Evolutionary conservation across 768 basidiomycete genomes (phyloP), one percentile per base, ranked within the genome.

Genomic region (Boletus rubescentipes): DNA sequence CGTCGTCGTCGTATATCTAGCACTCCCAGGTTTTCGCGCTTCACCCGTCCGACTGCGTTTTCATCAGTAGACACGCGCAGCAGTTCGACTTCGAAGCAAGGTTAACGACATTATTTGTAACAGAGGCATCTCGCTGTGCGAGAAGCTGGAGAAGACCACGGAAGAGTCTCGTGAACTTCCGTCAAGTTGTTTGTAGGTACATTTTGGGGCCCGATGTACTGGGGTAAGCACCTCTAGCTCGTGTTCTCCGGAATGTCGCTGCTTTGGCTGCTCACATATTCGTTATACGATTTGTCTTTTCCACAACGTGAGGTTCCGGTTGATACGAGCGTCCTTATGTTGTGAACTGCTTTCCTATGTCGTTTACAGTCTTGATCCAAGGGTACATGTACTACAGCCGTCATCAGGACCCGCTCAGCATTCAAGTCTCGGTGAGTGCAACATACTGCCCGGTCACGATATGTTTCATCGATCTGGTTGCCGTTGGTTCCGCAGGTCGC

Each of bases 281-380:
- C 11, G 7, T 29, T 11, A 9, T 15, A 49, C 48, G 54, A 10
- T 55, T 50, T 31, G 54, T 55, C 21, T 2, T 26, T 14, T 49
- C 54, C 14, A 50, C 37, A 4, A 11, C n/a, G 48, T 55, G 29
- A 44, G 48, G 41, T 37, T 37, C 26, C 6, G 26, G 26, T 26
- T 26, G 26, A 26, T 26, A 26, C 34, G 18, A 15, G 14, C 34
- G n/a, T 35, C 5, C 37, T n/a, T 6, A 26, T 26, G 26, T 30
- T 11, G 26, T 16, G 31, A 10, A 16, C 21, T 20, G 10, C n/a
- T 54, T 7, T 45, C 37, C 6, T 26, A 31, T 18, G 18, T 29
- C 29, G 5, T 36, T 30, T 35, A 9, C 20, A 56, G 45, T 18
- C 55, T 55, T 51, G 39, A 46, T 47, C 29, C 55, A 52, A 34